Evolutionary conservation across 139 green algal species (phyloP).

Genomic region (Chlamydomonas schloesseri): DNA sequence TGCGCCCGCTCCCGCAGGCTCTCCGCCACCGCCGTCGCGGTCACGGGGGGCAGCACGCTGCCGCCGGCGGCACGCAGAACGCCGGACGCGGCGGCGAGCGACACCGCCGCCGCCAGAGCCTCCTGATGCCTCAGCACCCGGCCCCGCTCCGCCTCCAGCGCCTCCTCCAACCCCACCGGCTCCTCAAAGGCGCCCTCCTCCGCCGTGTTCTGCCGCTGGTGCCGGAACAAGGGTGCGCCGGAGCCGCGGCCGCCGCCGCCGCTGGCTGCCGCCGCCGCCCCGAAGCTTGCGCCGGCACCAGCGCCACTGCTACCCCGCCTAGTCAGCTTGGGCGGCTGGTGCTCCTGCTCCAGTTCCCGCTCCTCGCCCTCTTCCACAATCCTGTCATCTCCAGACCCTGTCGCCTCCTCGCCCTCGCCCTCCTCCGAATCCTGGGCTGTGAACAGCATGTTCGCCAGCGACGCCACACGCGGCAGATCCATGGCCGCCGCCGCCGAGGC

Average conservation of each 20-base stretch:
- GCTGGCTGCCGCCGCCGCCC: not conserved
- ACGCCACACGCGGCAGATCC: slow-evolving; percentile 23
- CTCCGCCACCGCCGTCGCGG: slow-evolving; percentile 16
- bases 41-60: not conserved
- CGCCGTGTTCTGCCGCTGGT: not conserved
- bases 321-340: too few species aligned
- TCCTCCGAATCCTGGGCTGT: not conserved
- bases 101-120: slow-evolving; percentile 24
- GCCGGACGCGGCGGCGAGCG: slow-evolving; percentile 22
- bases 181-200: not conserved
- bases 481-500: slow-evolving; percentile 15
- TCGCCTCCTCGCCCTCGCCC: not conserved
- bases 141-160: not conserved
- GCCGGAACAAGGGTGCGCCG: too few species aligned
- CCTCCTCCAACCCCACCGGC: not conserved
- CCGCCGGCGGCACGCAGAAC: slow-evolving; percentile 11
- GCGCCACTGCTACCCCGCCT: too few species aligned
- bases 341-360: too few species aligned
- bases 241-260: too few species aligned
- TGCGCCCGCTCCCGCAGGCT: not conserved
- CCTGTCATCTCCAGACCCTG: not conserved
- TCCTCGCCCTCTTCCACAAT: not conserved
- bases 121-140: not conserved
- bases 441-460: slow-evolving; percentile 38
- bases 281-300: not conserved